Percentiles rank a stretch among this genome's conserved stretches.
phyloP scores from a whole-genome alignment of 805 yeast species.

The Candida pseudoglaebosa region DNA sequence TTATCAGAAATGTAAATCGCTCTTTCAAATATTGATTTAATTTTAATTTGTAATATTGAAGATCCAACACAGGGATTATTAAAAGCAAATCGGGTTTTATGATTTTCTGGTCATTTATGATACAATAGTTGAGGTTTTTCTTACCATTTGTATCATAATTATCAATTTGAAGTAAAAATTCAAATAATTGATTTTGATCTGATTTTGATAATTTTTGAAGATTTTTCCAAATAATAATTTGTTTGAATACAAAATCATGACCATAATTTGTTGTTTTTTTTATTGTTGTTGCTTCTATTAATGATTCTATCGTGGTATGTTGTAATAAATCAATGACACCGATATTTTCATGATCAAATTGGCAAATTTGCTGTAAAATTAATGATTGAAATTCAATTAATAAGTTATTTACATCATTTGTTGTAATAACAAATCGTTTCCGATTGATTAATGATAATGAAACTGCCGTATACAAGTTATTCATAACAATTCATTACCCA shows the following conservation, averaged over 20 bases:
- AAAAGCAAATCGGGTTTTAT: constrained; percentile 14
- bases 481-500: no score
- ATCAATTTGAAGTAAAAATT: constrained; percentile 17
- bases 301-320: constrained; percentile 4
- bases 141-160: constrained; percentile 18
- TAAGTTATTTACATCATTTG: constrained; percentile 9
- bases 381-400: constrained; percentile 4
- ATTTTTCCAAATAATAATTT: constrained; percentile 16
- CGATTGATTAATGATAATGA: constrained; percentile 16
- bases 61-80: constrained; percentile 15
- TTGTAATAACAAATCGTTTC: constrained; percentile 16
- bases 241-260: constrained; percentile 7
- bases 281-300: constrained; percentile 2
- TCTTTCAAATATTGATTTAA: constrained; percentile 20
- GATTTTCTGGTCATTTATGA: constrained; percentile 7
- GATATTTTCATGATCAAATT: constrained; percentile 6
- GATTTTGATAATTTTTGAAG: constrained; percentile 10
- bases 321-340: constrained; percentile 9
- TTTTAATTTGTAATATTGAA: constrained; percentile 6
- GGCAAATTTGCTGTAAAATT: constrained; percentile 9
- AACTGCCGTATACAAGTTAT: constrained; percentile 16
- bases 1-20: constrained; percentile 24
- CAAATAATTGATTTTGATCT: constrained; percentile 15
- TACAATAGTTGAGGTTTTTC: not conserved
- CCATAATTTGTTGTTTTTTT: constrained; percentile 1